Evolutionary conservation across 176 grass and related monocot genomes (phyloP).

Genomic region (Musa schizocarpa): DNA sequence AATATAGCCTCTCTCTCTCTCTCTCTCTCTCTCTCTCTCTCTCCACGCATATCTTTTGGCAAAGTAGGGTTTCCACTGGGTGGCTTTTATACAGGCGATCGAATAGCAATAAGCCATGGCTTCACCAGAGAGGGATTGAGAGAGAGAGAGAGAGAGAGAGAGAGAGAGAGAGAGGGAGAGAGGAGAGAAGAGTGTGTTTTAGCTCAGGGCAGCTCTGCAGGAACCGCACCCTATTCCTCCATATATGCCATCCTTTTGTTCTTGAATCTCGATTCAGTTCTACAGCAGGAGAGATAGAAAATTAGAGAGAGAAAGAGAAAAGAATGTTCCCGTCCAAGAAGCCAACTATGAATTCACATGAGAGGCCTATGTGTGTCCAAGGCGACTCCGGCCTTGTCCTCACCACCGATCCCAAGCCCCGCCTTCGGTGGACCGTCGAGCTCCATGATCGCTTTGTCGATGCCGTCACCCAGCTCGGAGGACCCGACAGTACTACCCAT

Average conservation of each 20-base stretch:
- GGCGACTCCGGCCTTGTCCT: constrained; percentile 75
- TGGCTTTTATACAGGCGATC: background rate
- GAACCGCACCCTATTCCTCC: constrained; percentile 23
- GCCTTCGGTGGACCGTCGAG: constrained; percentile 96
- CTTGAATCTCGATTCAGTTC: constrained; percentile 28
- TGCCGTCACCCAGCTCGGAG: constrained; percentile 90
- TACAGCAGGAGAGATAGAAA: constrained; percentile 6
- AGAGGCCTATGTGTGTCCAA: constrained; percentile 54
- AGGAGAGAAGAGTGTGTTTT: background rate
- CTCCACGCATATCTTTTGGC: constrained; percentile 15
- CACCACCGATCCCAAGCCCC: constrained; percentile 90
- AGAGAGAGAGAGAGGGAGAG: background rate
- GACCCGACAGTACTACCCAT: constrained; percentile 66
- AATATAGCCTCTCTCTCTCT: background rate
- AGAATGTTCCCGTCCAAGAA: constrained; percentile 95
- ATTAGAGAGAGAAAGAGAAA: background rate
- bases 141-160: constrained; percentile 12
- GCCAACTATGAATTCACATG: constrained; percentile 50
- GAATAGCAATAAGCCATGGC: constrained; percentile 4
- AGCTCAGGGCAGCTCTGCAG: background rate
- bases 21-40: constrained; percentile 2
- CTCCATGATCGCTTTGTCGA: constrained; percentile 98
- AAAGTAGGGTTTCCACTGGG: constrained; percentile 24
- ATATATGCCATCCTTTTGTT: background rate
- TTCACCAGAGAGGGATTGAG: background rate